Percentiles rank a stretch among this genome's conserved stretches.
These are phyloP conservation scores for Neckera pumila DNA, from an alignment of 225 moss, liverwort and hornwort genomes.

Conservation along the genomic window DNA sequence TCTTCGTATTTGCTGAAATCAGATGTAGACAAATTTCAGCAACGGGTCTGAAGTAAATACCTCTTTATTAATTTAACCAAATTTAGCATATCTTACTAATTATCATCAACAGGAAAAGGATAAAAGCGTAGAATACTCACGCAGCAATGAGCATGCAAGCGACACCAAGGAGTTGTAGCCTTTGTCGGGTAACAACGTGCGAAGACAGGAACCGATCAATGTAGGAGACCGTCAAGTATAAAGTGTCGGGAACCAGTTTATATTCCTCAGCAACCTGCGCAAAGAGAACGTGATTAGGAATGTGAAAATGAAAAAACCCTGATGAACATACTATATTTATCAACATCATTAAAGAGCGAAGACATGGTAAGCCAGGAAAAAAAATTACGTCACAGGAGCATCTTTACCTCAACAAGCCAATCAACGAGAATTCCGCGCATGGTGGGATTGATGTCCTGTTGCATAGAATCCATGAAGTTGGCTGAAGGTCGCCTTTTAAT, in stretches of 20 bases:
- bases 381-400: background rate
- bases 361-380: no score
- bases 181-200: slow-evolving; percentile 69
- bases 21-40: background rate
- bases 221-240: slow-evolving; percentile 79
- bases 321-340: no score
- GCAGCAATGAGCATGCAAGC: slow-evolving; percentile 99
- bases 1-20: slow-evolving; percentile 81
- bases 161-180: slow-evolving; percentile 86
- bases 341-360: background rate
- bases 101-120: background rate
- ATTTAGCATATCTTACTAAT: no score
- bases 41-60: background rate
- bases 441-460: slow-evolving; percentile 85
- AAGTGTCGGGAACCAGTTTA: slow-evolving; percentile 85
- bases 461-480: slow-evolving; percentile 81
- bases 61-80: background rate
- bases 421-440: slow-evolving; percentile 97
- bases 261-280: slow-evolving; percentile 88
- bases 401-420: slow-evolving; percentile 82
- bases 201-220: slow-evolving; percentile 86
- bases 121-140: slow-evolving; percentile 6
- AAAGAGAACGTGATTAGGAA: background rate
- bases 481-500: slow-evolving; percentile 74
- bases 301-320: no score